Evolutionary conservation across 768 basidiomycete genomes (phyloP).

Genomic region (Dictyophora rubrovolvata): DNA sequence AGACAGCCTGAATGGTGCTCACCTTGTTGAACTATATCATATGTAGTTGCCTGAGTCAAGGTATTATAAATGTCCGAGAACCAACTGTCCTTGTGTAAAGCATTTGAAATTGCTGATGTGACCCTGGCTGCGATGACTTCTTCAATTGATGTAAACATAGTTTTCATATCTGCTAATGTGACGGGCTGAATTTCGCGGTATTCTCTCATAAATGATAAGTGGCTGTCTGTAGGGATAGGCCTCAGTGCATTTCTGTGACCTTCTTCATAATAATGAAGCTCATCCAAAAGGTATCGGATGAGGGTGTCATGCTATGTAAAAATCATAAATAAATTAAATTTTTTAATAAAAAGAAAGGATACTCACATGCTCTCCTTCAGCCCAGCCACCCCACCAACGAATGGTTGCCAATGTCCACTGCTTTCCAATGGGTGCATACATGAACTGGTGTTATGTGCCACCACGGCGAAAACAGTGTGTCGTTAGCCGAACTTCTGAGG

Average conservation of each 20-base stretch:
- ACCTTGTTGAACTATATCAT: background rate
- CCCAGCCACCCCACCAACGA: constrained; percentile 35
- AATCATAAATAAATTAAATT: background rate
- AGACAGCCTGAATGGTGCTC: background rate
- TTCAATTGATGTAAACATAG: background rate
- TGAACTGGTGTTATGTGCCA: constrained; percentile 2
- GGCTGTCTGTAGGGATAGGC: background rate
- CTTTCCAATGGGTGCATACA: constrained; percentile 23
- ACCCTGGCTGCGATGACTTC: background rate
- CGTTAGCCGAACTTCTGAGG: constrained; percentile 26
- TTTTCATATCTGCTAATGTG: background rate
- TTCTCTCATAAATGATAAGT: constrained; percentile 4
- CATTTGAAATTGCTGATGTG: background rate
- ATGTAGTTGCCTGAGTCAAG: background rate
- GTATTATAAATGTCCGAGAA: background rate
- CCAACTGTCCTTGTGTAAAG: background rate
- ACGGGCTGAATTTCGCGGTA: background rate
- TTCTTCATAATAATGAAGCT: constrained; percentile 18
- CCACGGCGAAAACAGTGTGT: constrained; percentile 16
- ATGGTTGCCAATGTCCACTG: constrained; percentile 27
- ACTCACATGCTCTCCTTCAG: constrained; percentile 26
- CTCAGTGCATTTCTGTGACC: constrained; percentile 16
- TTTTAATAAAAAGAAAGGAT: background rate
- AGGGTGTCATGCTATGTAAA: constrained; percentile 15
- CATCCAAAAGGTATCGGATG: constrained; percentile 23